Evolutionary conservation across 257 asterid genomes (phyloP).

Genomic region (Solanum habrochaites): DNA sequence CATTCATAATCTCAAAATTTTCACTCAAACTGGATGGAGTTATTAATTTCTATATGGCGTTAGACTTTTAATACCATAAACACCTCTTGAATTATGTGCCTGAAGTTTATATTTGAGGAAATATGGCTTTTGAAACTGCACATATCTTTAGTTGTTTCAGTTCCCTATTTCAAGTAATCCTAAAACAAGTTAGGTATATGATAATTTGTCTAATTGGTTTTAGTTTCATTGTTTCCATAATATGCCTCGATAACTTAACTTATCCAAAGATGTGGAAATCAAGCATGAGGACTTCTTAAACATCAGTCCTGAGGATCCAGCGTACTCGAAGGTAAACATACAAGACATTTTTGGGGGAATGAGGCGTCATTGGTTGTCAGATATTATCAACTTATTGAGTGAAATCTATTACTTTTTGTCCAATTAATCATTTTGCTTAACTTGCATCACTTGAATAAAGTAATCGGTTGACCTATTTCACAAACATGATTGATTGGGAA

Average conservation of each 20-base stretch:
- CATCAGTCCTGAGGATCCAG: slow-evolving; percentile 50
- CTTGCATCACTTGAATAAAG: not conserved
- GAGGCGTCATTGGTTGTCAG: not conserved
- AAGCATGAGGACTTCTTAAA: slow-evolving; percentile 72
- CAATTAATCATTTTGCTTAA: not conserved
- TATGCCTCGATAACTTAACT: slow-evolving; percentile 39
- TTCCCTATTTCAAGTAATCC: not conserved
- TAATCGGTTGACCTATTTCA: not conserved
- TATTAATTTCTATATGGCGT: not conserved
- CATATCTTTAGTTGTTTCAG: not conserved
- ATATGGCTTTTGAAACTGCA: not conserved
- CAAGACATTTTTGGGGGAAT: not conserved
- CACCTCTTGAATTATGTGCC: not conserved
- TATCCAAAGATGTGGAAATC: slow-evolving; percentile 48
- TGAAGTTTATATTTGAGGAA: not conserved
- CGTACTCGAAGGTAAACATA: slow-evolving; percentile 53
- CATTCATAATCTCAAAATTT: not conserved
- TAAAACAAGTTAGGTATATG: not conserved
- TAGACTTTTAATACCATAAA: not conserved
- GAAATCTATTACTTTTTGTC: not conserved
- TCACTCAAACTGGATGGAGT: not conserved
- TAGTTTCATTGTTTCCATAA: not conserved
- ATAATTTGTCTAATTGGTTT: not conserved
- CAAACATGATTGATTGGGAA: not conserved
- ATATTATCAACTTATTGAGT: not conserved